Evolutionary conservation across 768 basidiomycete genomes (phyloP), one percentile per base, ranked within the genome.

Genomic region (Cystofilobasidium bisporidii): DNA sequence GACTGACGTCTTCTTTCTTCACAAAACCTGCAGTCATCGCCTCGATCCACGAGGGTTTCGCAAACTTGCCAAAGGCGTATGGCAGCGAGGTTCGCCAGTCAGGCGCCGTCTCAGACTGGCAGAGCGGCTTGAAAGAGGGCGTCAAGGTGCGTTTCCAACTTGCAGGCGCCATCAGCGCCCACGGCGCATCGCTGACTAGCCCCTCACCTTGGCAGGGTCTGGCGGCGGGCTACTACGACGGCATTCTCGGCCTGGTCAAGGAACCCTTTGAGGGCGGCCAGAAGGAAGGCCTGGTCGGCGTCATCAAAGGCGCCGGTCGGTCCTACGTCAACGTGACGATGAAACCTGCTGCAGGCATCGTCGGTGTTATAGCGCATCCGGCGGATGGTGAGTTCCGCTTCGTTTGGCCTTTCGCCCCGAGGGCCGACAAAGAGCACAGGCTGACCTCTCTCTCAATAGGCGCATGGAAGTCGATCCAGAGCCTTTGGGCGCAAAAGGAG

Each of bases 1-100:
- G 12, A n/a, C 10, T 20, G 20, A 22, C 20, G 8, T 50, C 12
- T 11, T 22, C 12, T 50, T 12, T 50, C 20, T 50, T 50, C 24
- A 11, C 22, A 20, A 50, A 9, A 9, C 17, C 12, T 9, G n/a
- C 28, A 53, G 50, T 72, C 32, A 43, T 75, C 24, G 50, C 45
- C 4, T 76, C 77, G 8, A 73, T 83, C 17, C 80, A 82, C 47
- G 80, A 82, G 66, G 82, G 82, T 0, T 76, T 83, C 45, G 75
- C 78, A 57, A 80, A 81, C 41, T 75, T 77, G 1, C 80, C 81
- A 2, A 77, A 77, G 56, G 64, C 77, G 58, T 79, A 79, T 71
- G 80, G 50, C 17, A 17, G 17, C 17, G 14, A 15, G 14, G 43
- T 43, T 17, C 43, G 43, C 10, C 43, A 15, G 43, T 17, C 43